Percentiles rank a stretch among this genome's conserved stretches.
Conservation (phyloP, 2,329 filamentous ascomycete genomes). For the Diaporthe longicolla region DNA sequence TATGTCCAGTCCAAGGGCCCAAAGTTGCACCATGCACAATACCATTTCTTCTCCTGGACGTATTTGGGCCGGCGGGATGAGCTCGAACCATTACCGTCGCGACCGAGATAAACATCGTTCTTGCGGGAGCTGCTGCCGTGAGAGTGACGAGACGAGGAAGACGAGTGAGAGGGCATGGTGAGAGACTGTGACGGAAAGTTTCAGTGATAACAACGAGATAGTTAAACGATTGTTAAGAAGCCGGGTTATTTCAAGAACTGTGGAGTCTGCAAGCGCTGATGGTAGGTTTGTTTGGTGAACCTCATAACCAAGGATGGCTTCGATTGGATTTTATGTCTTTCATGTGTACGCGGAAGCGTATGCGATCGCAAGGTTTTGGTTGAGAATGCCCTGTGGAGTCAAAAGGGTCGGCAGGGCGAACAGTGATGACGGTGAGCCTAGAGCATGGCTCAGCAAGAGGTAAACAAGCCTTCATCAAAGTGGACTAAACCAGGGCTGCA, state of each 20-base stretch:
- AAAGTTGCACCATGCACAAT: constrained; percentile 18
- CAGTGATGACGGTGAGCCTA: not conserved
- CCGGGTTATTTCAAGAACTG: not conserved
- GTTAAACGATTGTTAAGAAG: not conserved
- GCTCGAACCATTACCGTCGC: not conserved
- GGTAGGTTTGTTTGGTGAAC: not conserved
- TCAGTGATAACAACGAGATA: not conserved
- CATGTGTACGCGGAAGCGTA: not conserved
- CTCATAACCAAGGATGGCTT: constrained; percentile 4
- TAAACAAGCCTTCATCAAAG: not conserved
- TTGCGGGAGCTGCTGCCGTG: constrained; percentile 20
- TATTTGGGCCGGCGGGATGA: constrained; percentile 16
- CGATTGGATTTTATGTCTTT: not conserved
- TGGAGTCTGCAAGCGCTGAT: not conserved
- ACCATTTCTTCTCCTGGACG: constrained; percentile 23
- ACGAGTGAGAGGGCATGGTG: constrained; percentile 9
- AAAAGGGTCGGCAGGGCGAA: constrained; percentile 3
- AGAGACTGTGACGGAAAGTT: not conserved
- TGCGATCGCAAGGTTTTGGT: constrained; percentile 11
- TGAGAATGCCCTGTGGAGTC: constrained; percentile 16
- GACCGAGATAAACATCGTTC: constrained; percentile 20
- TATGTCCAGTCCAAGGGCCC: constrained; percentile 19
- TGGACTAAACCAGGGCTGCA: constrained; percentile 12
- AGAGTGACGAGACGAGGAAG: constrained; percentile 11
- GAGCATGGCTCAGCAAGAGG: constrained; percentile 16